Conservation (phyloP, 2,329 filamentous ascomycete species). For the Immersiporthe knoxdaviesiana region DNA sequence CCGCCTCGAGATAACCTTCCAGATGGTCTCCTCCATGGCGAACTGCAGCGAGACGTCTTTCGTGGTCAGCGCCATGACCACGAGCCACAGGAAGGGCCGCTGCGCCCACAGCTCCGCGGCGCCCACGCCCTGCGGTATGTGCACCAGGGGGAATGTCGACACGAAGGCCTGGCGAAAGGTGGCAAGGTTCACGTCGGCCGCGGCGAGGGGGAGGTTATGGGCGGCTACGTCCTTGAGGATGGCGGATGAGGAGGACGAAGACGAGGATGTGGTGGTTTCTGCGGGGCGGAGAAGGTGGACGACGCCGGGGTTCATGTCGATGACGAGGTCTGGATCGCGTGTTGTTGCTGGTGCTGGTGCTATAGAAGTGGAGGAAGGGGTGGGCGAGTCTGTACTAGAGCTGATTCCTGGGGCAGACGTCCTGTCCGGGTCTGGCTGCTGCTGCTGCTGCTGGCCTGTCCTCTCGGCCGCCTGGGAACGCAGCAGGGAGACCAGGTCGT, state of each 20-base stretch:
- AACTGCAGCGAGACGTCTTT: slow-evolving; percentile 20
- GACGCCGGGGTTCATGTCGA: slow-evolving; percentile 11
- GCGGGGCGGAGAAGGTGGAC: not conserved
- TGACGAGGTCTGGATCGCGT: slow-evolving; percentile 8
- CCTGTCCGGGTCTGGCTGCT: not conserved
- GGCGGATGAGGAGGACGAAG: not conserved
- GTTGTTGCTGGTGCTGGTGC: not conserved
- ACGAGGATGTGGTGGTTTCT: not conserved
- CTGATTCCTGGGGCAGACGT: not conserved
- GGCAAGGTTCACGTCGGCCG: slow-evolving; percentile 2
- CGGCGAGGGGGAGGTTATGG: not conserved
- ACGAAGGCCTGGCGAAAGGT: slow-evolving; percentile 10
- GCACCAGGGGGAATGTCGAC: slow-evolving; percentile 11
- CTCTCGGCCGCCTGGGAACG: slow-evolving; percentile 8
- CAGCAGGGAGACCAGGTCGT: slow-evolving; percentile 15
- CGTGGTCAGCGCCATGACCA: slow-evolving; percentile 19
- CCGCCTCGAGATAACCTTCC: slow-evolving; percentile 24
- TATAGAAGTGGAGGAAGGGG: not conserved
- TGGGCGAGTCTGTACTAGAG: not conserved
- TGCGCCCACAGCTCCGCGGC: slow-evolving; percentile 10
- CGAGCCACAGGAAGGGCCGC: slow-evolving; percentile 20
- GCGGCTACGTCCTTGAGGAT: slow-evolving; percentile 8
- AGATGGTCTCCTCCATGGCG: slow-evolving; percentile 29
- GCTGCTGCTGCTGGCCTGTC: not conserved
- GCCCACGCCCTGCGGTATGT: slow-evolving; percentile 5